Base-by-base conservation (phyloP, 2,329 filamentous ascomycete species). In the Didymella exigua region DNA sequence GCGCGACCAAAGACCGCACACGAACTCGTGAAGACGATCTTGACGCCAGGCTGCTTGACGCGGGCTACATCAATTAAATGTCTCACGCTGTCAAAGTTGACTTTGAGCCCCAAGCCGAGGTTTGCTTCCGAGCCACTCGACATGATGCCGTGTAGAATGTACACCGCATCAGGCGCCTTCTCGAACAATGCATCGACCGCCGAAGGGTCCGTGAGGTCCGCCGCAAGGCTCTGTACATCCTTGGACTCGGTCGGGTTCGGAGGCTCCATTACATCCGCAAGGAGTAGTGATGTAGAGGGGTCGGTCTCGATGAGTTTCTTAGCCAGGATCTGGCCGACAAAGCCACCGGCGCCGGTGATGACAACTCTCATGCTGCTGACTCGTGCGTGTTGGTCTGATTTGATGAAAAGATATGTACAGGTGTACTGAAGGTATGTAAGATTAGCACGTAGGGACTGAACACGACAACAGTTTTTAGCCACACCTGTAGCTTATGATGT, bases 121-220 rank as follows among this genome's bases (percentile, higher is more conserved):
- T 87, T 80, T 36, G 82, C 82, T 72, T 88, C 85, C 14, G 84
- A 82, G 5, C 84, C 84, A 11, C 82, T 81, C 0, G 85, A 87
- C 86, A 88, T 88, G 77, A 88, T 86, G 58, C 86, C 86, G 71
- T 88, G 86, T 69, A 88, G 84, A 63, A 86, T 77, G 73, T 85
- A 88, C 13, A 74, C 63, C 4, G 66, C 71, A 63, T 73, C 71
- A 6, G 71, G 71, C n/a, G 53, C 45, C 41, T 62, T 61, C 13
- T 63, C 61, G 16, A 73, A 66, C 7, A 74, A 52, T 1, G 56
- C 55, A 30, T 68, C 55, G 33, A 63, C 67, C 14, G 65, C 58
- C 30, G 68, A 52, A 2, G 61, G 33, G 11, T 72, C 65, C 13
- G 84, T 76, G 2, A 87, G 77, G 66, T 88, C 84, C 9, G 82